Base-by-base conservation (phyloP, 2,329 filamentous ascomycete species). In the Diaporthe destruens region DNA sequence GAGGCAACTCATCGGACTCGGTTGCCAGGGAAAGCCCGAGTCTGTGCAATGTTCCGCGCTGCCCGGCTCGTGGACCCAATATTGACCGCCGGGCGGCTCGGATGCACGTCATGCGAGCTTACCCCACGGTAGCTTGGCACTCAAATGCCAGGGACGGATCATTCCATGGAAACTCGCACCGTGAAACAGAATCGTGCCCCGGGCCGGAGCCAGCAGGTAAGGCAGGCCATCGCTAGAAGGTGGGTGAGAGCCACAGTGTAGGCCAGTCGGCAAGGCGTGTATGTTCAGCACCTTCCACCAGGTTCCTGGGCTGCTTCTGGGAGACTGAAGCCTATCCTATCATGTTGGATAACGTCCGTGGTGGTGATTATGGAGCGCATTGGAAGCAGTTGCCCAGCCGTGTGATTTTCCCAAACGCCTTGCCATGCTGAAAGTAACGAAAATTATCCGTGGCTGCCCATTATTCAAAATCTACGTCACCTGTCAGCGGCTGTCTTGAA, bases 391-490 rank as follows among this genome's bases (percentile, higher is more conserved):
- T 49, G 47, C 47, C 55, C 55, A 44, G n/a, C 42, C 49, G 34
- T 47, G 8, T 44, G 12, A 29, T 51, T 47, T 18, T 23, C 71
- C 36, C 34, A 14, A 72, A 69, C 71, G 71, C 71, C 71, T 69
- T 14, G 71, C 71, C 65, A 72, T 69, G 71, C 71, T 42, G 44
- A 47, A 69, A 25, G 36, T 44, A 49, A 39, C 23, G 57, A 42
- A 69, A 53, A 56, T 51, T 39, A 20, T 20, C 12, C 16, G 7
- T 59, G 34, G n/a, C 29, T 47, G 25, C 51, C n/a, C 32, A 61
- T 53, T 53, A 36, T 44, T 72, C 54, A 72, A 55, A 72, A 72
- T 32, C 71, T 72, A 55, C 32, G 8, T 8, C 3, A n/a, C 6
- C 6, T 54, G 61, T 72, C 9, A 72, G 63, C 12, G 18, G n/a